phyloP scores from a whole-genome alignment of 306 rosid genomes.

The Luffa aegyptiaca region DNA sequence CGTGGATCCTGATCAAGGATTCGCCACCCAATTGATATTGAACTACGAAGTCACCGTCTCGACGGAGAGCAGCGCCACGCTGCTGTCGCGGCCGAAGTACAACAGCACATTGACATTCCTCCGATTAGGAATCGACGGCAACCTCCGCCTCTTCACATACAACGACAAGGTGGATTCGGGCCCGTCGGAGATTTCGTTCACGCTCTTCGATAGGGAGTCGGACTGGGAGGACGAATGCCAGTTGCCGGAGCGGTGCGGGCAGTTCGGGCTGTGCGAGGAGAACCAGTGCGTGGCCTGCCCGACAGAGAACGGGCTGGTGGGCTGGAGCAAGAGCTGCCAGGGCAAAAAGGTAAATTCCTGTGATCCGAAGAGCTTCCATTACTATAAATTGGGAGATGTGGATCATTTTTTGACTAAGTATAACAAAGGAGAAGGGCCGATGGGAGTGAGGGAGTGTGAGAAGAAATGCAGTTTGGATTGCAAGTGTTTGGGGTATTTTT shows the following conservation, averaged over 20 bases:
- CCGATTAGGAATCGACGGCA: slow-evolving; percentile 71
- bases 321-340: slow-evolving; percentile 48
- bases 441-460: slow-evolving; percentile 31
- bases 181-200: slow-evolving; percentile 47
- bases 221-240: slow-evolving; percentile 40
- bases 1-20: slow-evolving; percentile 10
- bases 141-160: slow-evolving; percentile 44
- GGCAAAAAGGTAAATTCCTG: slow-evolving; percentile 31
- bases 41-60: slow-evolving; percentile 16
- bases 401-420: slow-evolving; percentile 50
- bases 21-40: slow-evolving; percentile 22
- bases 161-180: slow-evolving; percentile 24
- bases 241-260: slow-evolving; percentile 41
- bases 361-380: slow-evolving; percentile 27
- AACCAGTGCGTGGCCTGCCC: slow-evolving; percentile 66
- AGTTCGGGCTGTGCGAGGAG: slow-evolving; percentile 53
- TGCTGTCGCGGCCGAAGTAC: slow-evolving; percentile 44
- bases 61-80: background rate
- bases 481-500: slow-evolving; percentile 58
- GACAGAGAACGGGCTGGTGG: slow-evolving; percentile 29
- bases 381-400: slow-evolving; percentile 50
- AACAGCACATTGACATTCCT: slow-evolving; percentile 46
- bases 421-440: slow-evolving; percentile 20
- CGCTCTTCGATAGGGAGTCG: slow-evolving; percentile 37
- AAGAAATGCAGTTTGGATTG: slow-evolving; percentile 41